These are phyloP conservation scores for Combretum micranthum DNA, from an alignment of 345 rosid genomes.

Conservation along the genomic window DNA sequence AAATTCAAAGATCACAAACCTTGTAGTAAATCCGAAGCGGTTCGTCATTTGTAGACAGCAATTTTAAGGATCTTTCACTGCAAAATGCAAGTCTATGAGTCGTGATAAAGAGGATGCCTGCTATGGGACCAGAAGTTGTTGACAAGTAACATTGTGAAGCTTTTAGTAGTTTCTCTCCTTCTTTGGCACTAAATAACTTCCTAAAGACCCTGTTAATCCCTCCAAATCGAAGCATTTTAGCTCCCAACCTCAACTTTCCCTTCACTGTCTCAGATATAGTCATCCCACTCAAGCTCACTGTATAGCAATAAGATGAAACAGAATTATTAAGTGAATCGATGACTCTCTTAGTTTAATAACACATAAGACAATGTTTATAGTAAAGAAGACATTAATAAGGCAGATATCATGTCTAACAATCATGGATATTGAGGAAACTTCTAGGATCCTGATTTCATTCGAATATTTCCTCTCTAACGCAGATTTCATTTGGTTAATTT, in stretches of 20 bases:
- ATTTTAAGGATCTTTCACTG: conserved; percentile 36
- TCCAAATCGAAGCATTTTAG: conserved; percentile 27
- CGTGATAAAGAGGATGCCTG: conserved; percentile 40
- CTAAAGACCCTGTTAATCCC: conserved; percentile 29
- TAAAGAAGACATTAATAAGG: neutral
- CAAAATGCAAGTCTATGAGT: conserved; percentile 30
- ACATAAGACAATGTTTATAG: neutral
- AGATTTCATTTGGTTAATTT: neutral
- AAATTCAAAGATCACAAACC: conserved; percentile 11
- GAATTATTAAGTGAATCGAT: neutral
- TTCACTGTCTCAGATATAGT: conserved; percentile 18
- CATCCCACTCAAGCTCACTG: conserved; percentile 31
- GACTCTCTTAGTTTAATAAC: too few relatives aligned
- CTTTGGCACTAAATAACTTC: conserved; percentile 19
- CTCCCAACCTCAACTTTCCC: conserved; percentile 36
- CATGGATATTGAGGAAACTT: neutral
- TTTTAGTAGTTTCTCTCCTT: conserved; percentile 28
- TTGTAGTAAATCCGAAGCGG: conserved; percentile 17
- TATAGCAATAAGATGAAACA: neutral
- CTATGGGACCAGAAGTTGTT: conserved; percentile 35
- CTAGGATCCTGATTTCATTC: too few relatives aligned
- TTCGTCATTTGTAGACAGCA: conserved; percentile 24
- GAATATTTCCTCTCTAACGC: too few relatives aligned
- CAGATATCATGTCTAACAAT: neutral
- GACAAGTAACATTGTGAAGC: conserved; percentile 32